phyloP scores from a whole-genome alignment of 1,139 yeast genomes.

The Yarrowia galli region DNA sequence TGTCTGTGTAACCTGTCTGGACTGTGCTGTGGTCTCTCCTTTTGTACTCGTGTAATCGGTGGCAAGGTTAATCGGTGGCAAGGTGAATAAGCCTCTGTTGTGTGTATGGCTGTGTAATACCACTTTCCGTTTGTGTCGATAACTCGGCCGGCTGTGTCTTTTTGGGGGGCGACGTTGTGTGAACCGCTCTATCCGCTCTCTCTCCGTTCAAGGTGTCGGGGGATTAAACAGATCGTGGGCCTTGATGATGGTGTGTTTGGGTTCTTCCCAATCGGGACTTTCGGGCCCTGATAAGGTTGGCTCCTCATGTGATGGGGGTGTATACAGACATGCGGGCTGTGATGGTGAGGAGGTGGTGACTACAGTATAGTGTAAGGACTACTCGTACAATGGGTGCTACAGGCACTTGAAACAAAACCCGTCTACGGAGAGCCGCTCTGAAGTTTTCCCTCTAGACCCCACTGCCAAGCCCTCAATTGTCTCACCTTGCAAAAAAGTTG shows the following conservation, averaged over 20 bases:
- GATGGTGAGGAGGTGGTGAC: background rate
- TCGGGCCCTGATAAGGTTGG: conserved; percentile 20
- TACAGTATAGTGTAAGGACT: too few species aligned
- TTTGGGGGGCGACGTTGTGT: background rate
- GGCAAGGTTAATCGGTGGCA: background rate
- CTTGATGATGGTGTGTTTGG: conserved; percentile 26
- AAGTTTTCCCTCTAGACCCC: too few species aligned
- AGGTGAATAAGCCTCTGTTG: background rate
- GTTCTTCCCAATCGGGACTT: conserved; percentile 36
- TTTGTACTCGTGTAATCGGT: background rate
- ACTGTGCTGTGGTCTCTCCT: too few species aligned
- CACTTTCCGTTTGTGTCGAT: conserved; percentile 13
- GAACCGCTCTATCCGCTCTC: too few species aligned
- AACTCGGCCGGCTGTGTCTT: background rate
- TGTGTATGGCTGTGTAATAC: background rate
- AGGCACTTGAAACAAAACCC: too few species aligned
- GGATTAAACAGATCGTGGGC: background rate
- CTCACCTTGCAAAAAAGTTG: conserved; percentile 2
- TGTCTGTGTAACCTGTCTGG: background rate
- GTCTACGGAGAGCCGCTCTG: too few species aligned
- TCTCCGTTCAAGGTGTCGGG: background rate
- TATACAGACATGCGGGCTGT: background rate
- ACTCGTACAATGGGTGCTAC: too few species aligned
- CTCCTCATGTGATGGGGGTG: conserved; percentile 25
- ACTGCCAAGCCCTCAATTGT: background rate